These are phyloP conservation scores for Colletotrichum sp. DNA, from an alignment of 2,329 filamentous ascomycete species.

Conservation along the genomic window DNA sequence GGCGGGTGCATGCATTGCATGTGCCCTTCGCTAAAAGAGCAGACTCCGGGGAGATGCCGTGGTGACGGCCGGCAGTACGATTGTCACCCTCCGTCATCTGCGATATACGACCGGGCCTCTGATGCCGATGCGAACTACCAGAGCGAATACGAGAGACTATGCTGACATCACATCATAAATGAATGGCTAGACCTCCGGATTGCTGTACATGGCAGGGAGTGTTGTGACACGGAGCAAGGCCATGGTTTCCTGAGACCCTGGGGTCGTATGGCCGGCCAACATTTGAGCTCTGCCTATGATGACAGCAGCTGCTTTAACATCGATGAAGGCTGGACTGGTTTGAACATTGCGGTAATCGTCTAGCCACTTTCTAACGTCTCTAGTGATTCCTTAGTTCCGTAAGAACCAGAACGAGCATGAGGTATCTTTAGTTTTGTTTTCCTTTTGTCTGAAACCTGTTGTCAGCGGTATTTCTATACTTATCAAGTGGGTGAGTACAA, in stretches of 20 bases:
- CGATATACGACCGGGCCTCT: not conserved
- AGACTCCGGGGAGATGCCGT: not conserved
- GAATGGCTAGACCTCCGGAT: not conserved
- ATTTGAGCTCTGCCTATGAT: not conserved
- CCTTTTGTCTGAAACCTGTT: too few relatives aligned
- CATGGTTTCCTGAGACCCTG: not conserved
- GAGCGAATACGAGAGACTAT: not conserved
- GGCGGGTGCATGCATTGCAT: not conserved
- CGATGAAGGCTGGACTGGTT: too few relatives aligned
- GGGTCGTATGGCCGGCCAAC: not conserved
- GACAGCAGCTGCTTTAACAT: too few relatives aligned
- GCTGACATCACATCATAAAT: not conserved
- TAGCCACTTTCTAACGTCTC: too few relatives aligned
- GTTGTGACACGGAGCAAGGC: not conserved
- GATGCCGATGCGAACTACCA: rapidly evolving
- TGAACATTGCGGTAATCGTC: too few relatives aligned
- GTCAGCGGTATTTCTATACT: too few relatives aligned
- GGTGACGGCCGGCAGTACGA: not conserved
- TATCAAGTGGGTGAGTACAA: too few relatives aligned
- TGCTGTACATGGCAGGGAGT: not conserved
- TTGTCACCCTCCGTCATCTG: not conserved
- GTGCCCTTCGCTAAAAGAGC: not conserved
- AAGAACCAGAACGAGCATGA: too few relatives aligned
- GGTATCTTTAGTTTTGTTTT: too few relatives aligned
- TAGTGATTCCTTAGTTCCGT: too few relatives aligned